Percentiles rank a stretch among this genome's conserved stretches.
Evolutionary conservation across 805 yeast genomes (phyloP).

Genomic region (Yarrowia sp.): DNA sequence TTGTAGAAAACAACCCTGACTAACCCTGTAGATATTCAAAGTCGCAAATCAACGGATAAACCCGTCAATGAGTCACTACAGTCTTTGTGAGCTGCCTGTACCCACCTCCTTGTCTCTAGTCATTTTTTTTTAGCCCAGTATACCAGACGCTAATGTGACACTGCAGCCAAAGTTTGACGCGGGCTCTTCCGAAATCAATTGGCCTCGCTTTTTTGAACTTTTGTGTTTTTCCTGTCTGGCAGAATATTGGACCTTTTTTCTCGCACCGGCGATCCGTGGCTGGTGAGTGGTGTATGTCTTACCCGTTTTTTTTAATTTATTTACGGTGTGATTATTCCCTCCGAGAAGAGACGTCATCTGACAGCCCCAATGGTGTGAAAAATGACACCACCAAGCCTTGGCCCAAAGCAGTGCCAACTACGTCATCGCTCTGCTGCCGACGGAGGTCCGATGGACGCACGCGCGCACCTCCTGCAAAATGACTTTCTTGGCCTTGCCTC

Average conservation of each 20-base stretch:
- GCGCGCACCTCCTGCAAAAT: background rate
- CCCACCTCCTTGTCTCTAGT: too few species aligned
- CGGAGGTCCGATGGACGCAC: conserved; percentile 17
- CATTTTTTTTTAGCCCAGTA: background rate
- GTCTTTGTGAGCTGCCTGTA: too few species aligned
- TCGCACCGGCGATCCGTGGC: background rate
- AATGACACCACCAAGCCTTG: background rate
- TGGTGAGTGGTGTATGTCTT: background rate
- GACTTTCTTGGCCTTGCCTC: conserved; percentile 1
- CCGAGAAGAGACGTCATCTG: too few species aligned
- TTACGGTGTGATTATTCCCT: too few species aligned
- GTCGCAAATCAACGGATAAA: too few species aligned
- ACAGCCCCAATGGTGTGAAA: too few species aligned
- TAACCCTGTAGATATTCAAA: too few species aligned
- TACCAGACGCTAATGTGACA: background rate
- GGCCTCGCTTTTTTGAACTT: background rate
- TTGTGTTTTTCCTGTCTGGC: background rate
- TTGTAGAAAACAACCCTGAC: too few species aligned
- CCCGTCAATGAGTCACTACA: too few species aligned
- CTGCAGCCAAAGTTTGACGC: background rate
- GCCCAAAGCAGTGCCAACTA: too few species aligned
- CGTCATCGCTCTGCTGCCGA: conserved; percentile 1
- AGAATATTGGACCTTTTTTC: background rate
- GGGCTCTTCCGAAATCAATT: background rate
- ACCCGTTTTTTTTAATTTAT: too few species aligned